phyloP scores from a whole-genome alignment of 1,284 basidiomycete genomes.

The Trametes hirsuta region DNA sequence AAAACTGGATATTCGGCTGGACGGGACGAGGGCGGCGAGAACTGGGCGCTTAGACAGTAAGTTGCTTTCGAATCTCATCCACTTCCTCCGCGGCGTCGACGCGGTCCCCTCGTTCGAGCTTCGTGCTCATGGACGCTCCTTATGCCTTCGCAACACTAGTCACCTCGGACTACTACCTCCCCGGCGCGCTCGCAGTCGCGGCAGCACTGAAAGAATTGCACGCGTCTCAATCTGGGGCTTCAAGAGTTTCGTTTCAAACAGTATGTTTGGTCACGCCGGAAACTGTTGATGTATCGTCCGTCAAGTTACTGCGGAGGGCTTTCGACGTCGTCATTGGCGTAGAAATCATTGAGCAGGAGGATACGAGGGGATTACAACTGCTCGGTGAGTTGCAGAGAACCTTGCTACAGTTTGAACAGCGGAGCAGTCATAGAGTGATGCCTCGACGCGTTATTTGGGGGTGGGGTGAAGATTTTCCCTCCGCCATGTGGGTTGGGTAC shows the following conservation, averaged over 20 bases:
- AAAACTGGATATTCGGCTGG: conserved; percentile 19
- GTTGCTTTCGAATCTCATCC: conserved; percentile 18
- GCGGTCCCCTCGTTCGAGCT: conserved; percentile 29
- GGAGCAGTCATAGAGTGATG: no score
- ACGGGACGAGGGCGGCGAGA: conserved; percentile 17
- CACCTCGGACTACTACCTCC: conserved; percentile 89
- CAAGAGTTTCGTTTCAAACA: conserved; percentile 77
- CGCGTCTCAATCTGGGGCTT: conserved; percentile 51
- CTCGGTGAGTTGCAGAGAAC: conserved; percentile 66
- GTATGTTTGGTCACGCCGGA: conserved; percentile 94
- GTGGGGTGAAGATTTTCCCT: no score
- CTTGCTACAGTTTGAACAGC: background rate
- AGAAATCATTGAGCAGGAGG: conserved; percentile 77
- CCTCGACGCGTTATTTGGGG: background rate
- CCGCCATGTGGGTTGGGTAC: background rate
- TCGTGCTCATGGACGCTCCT: conserved; percentile 55
- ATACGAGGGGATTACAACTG: conserved; percentile 66
- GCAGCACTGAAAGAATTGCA: conserved; percentile 85
- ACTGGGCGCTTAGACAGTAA: conserved; percentile 15
- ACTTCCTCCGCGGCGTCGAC: conserved; percentile 30
- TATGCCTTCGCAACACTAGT: conserved; percentile 90
- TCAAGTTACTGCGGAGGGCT: conserved; percentile 79
- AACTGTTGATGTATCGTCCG: conserved; percentile 84
- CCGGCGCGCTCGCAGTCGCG: conserved; percentile 86
- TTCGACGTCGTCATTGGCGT: conserved; percentile 92